A percentile compares a stretch with the other conserved stretches of the same genome.
Conservation (phyloP, 2,329 filamentous ascomycete genomes). For the Monosporascus sp. region DNA sequence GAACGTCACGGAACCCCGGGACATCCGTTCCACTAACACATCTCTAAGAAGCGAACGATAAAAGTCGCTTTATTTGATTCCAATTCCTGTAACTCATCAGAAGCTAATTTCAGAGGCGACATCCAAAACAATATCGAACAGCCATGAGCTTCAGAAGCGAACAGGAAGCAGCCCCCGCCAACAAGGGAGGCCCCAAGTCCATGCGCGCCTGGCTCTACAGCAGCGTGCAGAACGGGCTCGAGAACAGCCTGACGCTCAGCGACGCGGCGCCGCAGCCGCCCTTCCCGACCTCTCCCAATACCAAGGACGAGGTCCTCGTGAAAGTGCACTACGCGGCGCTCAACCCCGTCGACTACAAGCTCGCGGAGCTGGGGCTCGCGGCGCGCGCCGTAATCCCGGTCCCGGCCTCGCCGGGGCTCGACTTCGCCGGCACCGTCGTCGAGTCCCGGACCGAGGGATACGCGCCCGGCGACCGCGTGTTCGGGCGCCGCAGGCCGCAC, state of each 20-base stretch:
- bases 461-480: conserved; percentile 37
- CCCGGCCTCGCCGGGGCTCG: conserved; percentile 43
- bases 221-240: conserved; percentile 38
- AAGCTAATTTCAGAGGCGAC: no score
- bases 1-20: no score
- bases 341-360: conserved; percentile 62
- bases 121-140: no score
- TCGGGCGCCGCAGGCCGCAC: conserved; percentile 29
- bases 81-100: no score
- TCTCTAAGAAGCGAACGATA: no score
- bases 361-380: conserved; percentile 43
- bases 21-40: no score
- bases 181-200: neutral
- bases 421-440: conserved; percentile 41
- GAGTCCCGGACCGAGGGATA: conserved; percentile 25
- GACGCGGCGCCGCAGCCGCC: conserved; percentile 35
- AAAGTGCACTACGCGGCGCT: conserved; percentile 47
- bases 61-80: no score
- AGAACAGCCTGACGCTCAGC: conserved; percentile 46
- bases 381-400: conserved; percentile 31
- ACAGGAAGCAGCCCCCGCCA: no score
- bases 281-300: conserved; percentile 26
- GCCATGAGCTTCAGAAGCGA: no score
- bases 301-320: conserved; percentile 46
- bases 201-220: conserved; percentile 58